phyloP scores from a whole-genome alignment of 305 asterid species.

The Solanum chacoense region DNA sequence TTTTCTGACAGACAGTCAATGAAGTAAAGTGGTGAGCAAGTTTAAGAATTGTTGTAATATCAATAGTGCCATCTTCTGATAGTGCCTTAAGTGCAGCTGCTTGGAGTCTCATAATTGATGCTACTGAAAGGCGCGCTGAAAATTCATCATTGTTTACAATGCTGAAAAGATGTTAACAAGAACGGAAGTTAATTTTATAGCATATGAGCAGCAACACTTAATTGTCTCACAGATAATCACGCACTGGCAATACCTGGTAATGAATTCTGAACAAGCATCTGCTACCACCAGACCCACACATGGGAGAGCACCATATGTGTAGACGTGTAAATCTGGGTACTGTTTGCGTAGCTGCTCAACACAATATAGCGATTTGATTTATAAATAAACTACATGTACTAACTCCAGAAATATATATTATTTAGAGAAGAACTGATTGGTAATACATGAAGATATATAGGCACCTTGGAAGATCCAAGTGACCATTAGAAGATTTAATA shows the following conservation, averaged over 20 bases:
- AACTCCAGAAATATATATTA: background rate
- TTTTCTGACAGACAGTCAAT: background rate
- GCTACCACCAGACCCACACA: conserved; percentile 20
- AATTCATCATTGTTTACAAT: conserved; percentile 19
- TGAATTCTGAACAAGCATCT: conserved; percentile 17
- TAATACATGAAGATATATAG: background rate
- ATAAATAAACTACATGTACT: background rate
- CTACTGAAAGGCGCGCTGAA: conserved; percentile 24
- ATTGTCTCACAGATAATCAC: background rate
- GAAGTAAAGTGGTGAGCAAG: conserved; percentile 8
- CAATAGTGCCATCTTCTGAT: conserved; percentile 7
- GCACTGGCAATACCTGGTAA: conserved; percentile 13
- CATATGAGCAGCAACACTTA: background rate
- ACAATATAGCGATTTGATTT: background rate
- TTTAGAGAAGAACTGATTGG: background rate
- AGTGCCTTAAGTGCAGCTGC: conserved; percentile 19
- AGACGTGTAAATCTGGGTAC: conserved; percentile 19
- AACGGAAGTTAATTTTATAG: background rate
- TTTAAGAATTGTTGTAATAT: conserved; percentile 8
- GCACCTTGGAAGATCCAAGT: background rate
- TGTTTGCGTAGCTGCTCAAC: conserved; percentile 10
- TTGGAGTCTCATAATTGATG: conserved; percentile 23
- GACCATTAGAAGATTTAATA: background rate
- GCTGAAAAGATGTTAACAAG: conserved; percentile 9
- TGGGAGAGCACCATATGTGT: conserved; percentile 24